A percentile compares a stretch with the other conserved stretches of the same genome.
Conservation (phyloP, 1,284 basidiomycete species). For the Cutaneotrichosporon sp. region DNA sequence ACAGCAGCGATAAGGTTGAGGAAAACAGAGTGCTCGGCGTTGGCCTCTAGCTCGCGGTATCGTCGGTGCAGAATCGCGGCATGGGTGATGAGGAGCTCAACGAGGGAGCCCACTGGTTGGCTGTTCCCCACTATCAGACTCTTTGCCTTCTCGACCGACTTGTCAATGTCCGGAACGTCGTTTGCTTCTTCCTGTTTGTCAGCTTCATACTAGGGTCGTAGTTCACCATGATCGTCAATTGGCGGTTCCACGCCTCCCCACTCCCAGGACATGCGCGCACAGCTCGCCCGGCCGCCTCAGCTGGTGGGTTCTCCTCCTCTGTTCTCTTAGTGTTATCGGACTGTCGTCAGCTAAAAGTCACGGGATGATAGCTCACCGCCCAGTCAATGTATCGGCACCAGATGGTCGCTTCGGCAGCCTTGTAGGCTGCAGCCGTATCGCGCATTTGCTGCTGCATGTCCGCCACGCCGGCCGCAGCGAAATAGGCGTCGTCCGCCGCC, state of each 20-base stretch:
- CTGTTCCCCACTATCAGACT: conserved; percentile 8
- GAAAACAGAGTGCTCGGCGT: conserved; percentile 17
- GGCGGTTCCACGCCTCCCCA: conserved; percentile 37
- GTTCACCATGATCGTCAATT: conserved; percentile 22
- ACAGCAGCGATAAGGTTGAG: conserved; percentile 13
- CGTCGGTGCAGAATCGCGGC: conserved; percentile 14
- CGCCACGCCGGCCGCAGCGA: conserved; percentile 57
- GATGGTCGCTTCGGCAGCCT: conserved; percentile 35
- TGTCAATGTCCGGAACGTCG: conserved; percentile 10
- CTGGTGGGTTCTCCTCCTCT: conserved; percentile 59
- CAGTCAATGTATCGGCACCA: conserved; percentile 40
- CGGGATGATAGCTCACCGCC: conserved; percentile 21
- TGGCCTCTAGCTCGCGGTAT: conserved; percentile 8
- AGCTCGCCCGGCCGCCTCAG: conserved; percentile 36
- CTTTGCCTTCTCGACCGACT: conserved; percentile 8
- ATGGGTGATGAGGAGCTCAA: conserved; percentile 17
- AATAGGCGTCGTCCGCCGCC: conserved; percentile 44
- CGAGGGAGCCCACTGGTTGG: conserved; percentile 8
- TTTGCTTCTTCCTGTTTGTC: conserved; percentile 5
- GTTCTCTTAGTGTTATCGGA: conserved; percentile 2
- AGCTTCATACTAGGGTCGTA: neutral
- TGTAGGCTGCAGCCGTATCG: conserved; percentile 31
- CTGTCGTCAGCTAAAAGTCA: neutral
- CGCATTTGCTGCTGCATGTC: conserved; percentile 11
- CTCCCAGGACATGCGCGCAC: conserved; percentile 38